Conservation (phyloP, 345 rosid species). For the Acer saccharum region DNA sequence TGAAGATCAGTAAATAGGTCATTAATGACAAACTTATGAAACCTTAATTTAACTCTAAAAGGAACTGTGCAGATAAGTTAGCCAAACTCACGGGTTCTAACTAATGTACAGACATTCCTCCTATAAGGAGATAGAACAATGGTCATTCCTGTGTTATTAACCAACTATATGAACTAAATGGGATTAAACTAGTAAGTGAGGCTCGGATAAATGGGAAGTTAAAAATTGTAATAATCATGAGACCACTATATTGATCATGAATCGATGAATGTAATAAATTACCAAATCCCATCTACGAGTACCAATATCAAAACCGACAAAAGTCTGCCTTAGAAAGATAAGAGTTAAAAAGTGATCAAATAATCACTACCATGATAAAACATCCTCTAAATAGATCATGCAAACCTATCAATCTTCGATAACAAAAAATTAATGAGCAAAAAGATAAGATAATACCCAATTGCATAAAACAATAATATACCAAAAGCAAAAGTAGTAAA, state of each 20-base stretch:
- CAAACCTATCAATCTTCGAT: background rate
- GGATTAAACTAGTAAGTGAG: background rate
- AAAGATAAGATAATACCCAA: slow-evolving; percentile 2
- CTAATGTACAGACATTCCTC: background rate
- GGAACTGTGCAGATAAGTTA: background rate
- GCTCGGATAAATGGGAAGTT: background rate
- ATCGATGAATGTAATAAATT: background rate
- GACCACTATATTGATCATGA: background rate
- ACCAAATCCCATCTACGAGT: background rate
- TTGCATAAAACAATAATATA: background rate
- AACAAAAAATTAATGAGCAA: slow-evolving; percentile 2
- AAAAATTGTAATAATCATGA: background rate
- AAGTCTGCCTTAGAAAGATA: background rate
- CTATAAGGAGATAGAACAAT: background rate
- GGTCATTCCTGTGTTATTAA: background rate
- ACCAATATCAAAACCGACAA: background rate
- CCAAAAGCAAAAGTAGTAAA: slow-evolving; percentile 6
- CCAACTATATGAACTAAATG: background rate
- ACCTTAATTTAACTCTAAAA: background rate
- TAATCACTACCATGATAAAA: background rate
- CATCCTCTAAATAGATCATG: background rate
- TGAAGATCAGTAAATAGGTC: background rate
- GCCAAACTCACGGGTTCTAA: background rate
- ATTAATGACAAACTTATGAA: background rate
- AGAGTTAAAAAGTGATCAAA: background rate